phyloP scores from a whole-genome alignment of 2,329 filamentous ascomycete species.

The Tolypocladium ovalisporum region DNA sequence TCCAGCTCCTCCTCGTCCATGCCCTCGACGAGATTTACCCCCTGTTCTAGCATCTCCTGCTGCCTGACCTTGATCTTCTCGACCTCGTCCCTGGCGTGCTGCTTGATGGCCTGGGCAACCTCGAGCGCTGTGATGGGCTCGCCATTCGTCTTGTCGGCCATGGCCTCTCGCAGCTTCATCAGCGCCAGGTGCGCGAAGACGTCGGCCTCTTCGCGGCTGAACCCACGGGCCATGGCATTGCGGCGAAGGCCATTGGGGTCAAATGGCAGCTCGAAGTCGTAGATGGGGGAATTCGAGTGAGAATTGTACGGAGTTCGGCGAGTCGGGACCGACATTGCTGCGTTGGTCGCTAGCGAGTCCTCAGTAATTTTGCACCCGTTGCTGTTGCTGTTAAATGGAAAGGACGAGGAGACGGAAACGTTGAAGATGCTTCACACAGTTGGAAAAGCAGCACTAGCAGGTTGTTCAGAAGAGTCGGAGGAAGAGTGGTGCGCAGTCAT shows the following conservation, averaged over 20 bases:
- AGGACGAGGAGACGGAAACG: background rate
- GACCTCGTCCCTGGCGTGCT: conserved; percentile 8
- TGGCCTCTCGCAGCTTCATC: conserved; percentile 8
- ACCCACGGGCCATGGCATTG: conserved; percentile 9
- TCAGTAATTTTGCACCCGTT: background rate
- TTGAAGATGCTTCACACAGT: background rate
- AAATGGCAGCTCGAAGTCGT: conserved; percentile 8
- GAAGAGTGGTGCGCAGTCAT: background rate
- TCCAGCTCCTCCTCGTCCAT: conserved; percentile 5
- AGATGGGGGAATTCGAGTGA: background rate
- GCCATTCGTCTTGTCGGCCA: background rate
- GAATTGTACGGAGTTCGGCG: background rate
- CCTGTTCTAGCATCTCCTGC: conserved; percentile 1
- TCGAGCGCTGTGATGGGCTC: conserved; percentile 7
- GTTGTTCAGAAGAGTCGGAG: background rate
- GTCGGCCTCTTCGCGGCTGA: conserved; percentile 9
- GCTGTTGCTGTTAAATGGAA: no score
- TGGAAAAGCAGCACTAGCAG: background rate
- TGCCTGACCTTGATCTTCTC: conserved; percentile 2
- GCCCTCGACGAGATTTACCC: conserved; percentile 5
- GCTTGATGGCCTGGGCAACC: conserved; percentile 11
- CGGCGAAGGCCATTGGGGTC: conserved; percentile 8
- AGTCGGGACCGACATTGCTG: background rate
- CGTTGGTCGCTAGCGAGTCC: background rate
- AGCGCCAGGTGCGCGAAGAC: conserved; percentile 11